Base-by-base conservation (phyloP, 1,284 basidiomycete genomes). In the Pterulicium gracile region DNA sequence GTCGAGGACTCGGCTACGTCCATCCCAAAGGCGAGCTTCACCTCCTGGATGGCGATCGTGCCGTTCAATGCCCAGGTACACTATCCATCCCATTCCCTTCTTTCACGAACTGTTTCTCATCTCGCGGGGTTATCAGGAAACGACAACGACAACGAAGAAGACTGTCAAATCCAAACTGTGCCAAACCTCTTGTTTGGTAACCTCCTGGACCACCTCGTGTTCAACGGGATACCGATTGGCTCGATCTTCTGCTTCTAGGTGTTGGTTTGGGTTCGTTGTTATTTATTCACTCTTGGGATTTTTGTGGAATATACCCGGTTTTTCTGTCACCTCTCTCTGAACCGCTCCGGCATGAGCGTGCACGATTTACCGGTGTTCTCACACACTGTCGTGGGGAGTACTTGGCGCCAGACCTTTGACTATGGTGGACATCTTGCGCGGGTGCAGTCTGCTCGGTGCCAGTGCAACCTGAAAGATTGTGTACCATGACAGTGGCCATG, bases 21-120 rank as follows among this genome's bases (percentile, higher is more conserved):
- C 67, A 69, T 47, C 58, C 62, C 3, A 51, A 56, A 24, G 62
- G 63, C 18, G 67, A 69, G 54, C 54, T 64, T 17, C 66, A 69
- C 50, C 62, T 69, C 45, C 44, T 56, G 24, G 46, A 53, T 3
- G 53, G 56, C 5, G 60, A 56, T 5, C 20, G 53, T 27, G 64
- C 59, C 2, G 2, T 32, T 32, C n/a, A 7, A 32, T 32, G 27
- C 27, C 27, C 27, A 32, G 27, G 27, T 32, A 7, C 27, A n/a
- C n/a, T 10, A 32, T n/a, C 7, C 7, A 32, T 32, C n/a, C n/a
- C 27, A 32, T 10, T 7, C n/a, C 27, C 27, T n/a, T n/a, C 27
- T 32, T n/a, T n/a, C n/a, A 7, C 27, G n/a, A 32, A 32, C 10
- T 32, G 7, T 7, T 32, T 32, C 27, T 32, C 7, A 32, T n/a